phyloP scores from a whole-genome alignment of 2,329 filamentous ascomycete species.

The Apiospora pterosperma region DNA sequence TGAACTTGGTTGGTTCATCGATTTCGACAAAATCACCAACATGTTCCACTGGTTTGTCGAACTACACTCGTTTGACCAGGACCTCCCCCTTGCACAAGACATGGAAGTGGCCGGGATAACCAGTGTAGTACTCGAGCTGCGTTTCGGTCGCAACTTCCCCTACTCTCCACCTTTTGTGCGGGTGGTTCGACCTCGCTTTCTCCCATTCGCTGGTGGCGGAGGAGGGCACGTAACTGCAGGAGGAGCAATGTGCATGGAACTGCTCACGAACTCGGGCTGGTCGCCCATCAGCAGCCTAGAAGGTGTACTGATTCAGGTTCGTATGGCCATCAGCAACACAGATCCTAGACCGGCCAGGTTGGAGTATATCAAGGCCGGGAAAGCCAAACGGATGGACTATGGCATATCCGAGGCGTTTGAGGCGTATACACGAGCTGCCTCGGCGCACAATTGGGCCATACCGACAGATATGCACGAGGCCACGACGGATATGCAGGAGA shows the following conservation, averaged over 20 bases:
- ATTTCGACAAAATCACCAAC: conserved; percentile 63
- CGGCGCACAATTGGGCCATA: conserved; percentile 68
- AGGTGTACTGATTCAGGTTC: conserved; percentile 75
- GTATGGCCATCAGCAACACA: conserved; percentile 66
- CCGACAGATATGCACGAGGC: conserved; percentile 55
- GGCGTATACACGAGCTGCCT: conserved; percentile 68
- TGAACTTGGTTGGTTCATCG: conserved; percentile 80
- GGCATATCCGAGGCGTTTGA: conserved; percentile 66
- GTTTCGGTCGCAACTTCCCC: conserved; percentile 75
- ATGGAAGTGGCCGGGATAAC: conserved; percentile 60
- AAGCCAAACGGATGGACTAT: conserved; percentile 51
- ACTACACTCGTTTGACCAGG: conserved; percentile 73
- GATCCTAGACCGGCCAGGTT: conserved; percentile 74
- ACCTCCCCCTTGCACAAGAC: conserved; percentile 68
- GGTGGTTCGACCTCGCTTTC: conserved; percentile 75
- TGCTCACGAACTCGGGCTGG: conserved; percentile 84
- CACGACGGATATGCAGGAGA: not conserved
- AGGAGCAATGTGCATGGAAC: conserved; percentile 80
- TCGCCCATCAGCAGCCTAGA: conserved; percentile 70
- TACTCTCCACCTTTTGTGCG: conserved; percentile 80
- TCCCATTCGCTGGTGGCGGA: conserved; percentile 68
- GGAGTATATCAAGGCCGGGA: conserved; percentile 22
- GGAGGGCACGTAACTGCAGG: conserved; percentile 84
- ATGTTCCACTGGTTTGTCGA: conserved; percentile 92
- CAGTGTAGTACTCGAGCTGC: conserved; percentile 77